Conservation (phyloP, 768 basidiomycete species). For the Hydnum rufescens region DNA sequence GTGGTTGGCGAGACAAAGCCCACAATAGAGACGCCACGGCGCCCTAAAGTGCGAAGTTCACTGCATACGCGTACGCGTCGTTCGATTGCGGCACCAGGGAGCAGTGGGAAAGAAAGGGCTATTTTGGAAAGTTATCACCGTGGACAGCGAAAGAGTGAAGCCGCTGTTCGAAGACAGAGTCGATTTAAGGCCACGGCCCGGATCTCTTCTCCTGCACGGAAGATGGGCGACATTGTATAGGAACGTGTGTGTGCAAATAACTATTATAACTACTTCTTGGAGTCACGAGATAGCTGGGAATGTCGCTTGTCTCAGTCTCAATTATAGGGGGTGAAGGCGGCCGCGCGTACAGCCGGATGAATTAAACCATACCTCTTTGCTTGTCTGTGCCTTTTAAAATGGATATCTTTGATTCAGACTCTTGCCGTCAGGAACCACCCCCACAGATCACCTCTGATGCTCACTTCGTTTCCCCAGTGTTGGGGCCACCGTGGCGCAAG, state of each 20-base stretch:
- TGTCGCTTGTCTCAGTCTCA: too few species aligned
- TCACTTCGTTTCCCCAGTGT: conserved; percentile 47
- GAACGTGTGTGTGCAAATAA: not conserved
- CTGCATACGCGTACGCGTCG: not conserved
- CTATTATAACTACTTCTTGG: not conserved
- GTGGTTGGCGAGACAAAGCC: not conserved
- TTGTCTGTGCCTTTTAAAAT: too few species aligned
- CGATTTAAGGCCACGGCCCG: too few species aligned
- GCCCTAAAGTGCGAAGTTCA: not conserved
- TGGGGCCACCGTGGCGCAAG: conserved; percentile 49
- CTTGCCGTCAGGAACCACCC: too few species aligned
- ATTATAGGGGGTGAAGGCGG: too few species aligned
- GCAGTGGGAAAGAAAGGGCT: not conserved
- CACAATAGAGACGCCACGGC: not conserved
- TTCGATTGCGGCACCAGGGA: not conserved
- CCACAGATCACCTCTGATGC: too few species aligned
- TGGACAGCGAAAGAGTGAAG: not conserved
- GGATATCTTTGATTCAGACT: not conserved
- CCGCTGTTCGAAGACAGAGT: too few species aligned
- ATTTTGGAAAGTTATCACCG: not conserved
- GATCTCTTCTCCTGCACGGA: too few species aligned
- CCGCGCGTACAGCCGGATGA: too few species aligned
- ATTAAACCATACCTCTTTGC: too few species aligned
- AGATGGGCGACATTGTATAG: too few species aligned
- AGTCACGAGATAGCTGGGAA: not conserved